Conservation (phyloP, 2,329 filamentous ascomycete species). For the Leptographium lundbergii region DNA sequence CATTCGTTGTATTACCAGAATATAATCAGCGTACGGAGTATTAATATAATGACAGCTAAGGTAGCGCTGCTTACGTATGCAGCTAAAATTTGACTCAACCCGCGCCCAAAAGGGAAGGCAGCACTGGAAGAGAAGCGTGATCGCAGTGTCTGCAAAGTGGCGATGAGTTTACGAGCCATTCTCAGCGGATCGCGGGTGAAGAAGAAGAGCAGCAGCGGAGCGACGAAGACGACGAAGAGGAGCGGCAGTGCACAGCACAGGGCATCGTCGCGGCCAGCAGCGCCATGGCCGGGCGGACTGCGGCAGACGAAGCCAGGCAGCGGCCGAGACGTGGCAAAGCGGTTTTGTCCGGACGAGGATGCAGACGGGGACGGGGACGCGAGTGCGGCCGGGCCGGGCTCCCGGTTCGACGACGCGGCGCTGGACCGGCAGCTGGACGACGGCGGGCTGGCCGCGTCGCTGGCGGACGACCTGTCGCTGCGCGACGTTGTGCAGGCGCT, state of each 20-base stretch:
- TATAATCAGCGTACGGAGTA: not conserved
- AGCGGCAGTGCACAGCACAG: not conserved
- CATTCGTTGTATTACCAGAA: not conserved
- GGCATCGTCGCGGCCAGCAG: constrained; percentile 8
- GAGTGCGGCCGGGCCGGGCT: too few relatives aligned
- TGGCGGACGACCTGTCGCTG: constrained; percentile 43
- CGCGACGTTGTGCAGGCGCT: constrained; percentile 54
- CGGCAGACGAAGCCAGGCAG: constrained; percentile 9
- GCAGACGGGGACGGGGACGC: constrained; percentile 29
- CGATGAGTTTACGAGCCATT: constrained; percentile 14
- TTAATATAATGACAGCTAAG: not conserved
- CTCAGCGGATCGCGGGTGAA: constrained; percentile 13
- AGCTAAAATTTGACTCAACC: not conserved
- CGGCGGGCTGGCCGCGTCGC: constrained; percentile 39
- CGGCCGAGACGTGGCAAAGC: constrained; percentile 1
- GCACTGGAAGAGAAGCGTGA: not conserved
- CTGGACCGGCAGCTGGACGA: constrained; percentile 36
- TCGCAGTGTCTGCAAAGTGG: not conserved
- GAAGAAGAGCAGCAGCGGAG: constrained; percentile 4
- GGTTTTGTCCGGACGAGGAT: constrained; percentile 18
- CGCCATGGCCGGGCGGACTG: constrained; percentile 11
- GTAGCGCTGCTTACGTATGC: not conserved
- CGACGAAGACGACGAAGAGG: not conserved
- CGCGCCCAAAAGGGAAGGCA: not conserved
- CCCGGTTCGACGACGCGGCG: constrained; percentile 1